These are phyloP conservation scores for Zymoseptoria pseudotritici DNA, from an alignment of 2,329 filamentous ascomycete genomes.

Conservation along the genomic window DNA sequence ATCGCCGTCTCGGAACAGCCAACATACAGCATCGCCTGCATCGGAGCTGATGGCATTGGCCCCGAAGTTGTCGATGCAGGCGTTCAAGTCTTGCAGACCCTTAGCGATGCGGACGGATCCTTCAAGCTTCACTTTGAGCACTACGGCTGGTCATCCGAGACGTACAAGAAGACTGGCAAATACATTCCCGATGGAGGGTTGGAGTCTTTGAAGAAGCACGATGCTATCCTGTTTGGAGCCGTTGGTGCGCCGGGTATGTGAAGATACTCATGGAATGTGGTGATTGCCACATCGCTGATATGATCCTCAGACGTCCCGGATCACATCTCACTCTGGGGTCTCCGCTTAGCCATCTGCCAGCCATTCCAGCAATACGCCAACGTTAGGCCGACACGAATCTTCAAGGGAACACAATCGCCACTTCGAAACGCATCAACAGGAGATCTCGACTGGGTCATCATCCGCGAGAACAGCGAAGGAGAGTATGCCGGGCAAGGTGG, in stretches of 20 bases:
- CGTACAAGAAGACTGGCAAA: constrained; percentile 57
- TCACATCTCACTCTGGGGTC: constrained; percentile 43
- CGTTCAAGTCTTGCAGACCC: constrained; percentile 52
- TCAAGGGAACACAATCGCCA: constrained; percentile 54
- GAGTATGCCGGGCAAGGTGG: constrained; percentile 61
- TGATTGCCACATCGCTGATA: no score
- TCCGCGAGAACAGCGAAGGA: constrained; percentile 60
- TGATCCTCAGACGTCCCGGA: constrained; percentile 38
- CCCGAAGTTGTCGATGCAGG: constrained; percentile 59
- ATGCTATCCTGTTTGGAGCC: constrained; percentile 62
- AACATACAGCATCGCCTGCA: constrained; percentile 50
- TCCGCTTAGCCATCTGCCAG: constrained; percentile 49
- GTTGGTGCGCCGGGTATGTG: constrained; percentile 52
- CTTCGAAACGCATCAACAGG: constrained; percentile 47
- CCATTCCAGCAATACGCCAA: constrained; percentile 52
- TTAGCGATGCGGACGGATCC: constrained; percentile 42
- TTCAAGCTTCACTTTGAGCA: constrained; percentile 56
- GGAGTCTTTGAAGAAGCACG: constrained; percentile 50
- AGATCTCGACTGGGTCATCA: constrained; percentile 59
- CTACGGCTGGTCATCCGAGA: constrained; percentile 61
- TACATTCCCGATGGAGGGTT: constrained; percentile 58
- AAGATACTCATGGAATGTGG: no score
- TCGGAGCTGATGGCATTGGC: constrained; percentile 64
- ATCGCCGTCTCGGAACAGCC: constrained; percentile 26
- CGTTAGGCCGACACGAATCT: constrained; percentile 52